A percentile compares a stretch with the other conserved stretches of the same genome.
Conservation (phyloP, 1,284 basidiomycete genomes). For the Microbotryum scabiosae region DNA sequence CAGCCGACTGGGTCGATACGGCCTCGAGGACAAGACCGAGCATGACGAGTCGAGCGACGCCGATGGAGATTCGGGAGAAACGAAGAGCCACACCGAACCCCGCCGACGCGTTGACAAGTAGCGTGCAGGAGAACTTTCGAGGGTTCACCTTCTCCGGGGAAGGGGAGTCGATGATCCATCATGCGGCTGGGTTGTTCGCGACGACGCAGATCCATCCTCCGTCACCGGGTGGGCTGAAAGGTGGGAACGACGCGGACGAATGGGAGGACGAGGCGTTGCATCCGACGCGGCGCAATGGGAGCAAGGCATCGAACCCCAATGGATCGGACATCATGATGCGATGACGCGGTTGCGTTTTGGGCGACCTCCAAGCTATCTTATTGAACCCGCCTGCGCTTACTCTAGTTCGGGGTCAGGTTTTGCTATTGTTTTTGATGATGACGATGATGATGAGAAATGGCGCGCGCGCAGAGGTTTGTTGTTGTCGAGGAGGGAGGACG, state of each 20-base stretch:
- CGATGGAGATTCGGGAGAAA: slow-evolving; percentile 21
- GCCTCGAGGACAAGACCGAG: slow-evolving; percentile 19
- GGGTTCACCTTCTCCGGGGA: slow-evolving; percentile 36
- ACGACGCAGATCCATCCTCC: slow-evolving; percentile 3
- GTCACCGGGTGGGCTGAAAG: slow-evolving; percentile 36
- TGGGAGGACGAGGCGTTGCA: slow-evolving; percentile 30
- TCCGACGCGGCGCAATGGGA: no score
- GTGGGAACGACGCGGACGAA: slow-evolving; percentile 40
- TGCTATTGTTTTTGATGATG: no score
- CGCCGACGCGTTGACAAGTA: slow-evolving; percentile 63
- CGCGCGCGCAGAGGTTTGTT: no score
- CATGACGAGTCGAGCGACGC: slow-evolving; percentile 1
- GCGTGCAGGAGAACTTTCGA: slow-evolving; percentile 88
- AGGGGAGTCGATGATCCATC: slow-evolving; percentile 28
- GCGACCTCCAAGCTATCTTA: no score
- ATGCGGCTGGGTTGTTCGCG: slow-evolving; percentile 14
- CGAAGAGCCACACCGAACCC: slow-evolving; percentile 38
- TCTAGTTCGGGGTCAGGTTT: no score
- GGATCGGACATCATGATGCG: no score
- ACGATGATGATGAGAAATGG: no score
- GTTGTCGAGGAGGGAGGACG: no score
- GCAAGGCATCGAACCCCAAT: no score
- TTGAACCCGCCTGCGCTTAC: no score
- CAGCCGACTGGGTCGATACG: slow-evolving; percentile 33
- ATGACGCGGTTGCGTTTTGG: no score